These are phyloP conservation scores for Aureobasidium melanogenum DNA, from an alignment of 2,329 filamentous ascomycete species.

Conservation along the genomic window DNA sequence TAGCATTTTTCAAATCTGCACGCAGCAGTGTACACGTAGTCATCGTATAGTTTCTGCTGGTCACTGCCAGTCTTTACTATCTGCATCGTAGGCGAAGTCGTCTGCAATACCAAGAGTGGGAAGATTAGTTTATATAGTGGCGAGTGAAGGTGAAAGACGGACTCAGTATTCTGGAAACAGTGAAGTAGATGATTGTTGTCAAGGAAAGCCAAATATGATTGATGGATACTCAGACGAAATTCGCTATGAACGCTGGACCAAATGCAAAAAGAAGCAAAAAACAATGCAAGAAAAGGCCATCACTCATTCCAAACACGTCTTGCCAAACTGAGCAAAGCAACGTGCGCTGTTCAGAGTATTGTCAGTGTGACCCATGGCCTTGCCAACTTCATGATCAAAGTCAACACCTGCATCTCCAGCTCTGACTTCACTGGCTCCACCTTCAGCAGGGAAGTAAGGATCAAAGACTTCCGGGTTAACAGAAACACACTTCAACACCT, in stretches of 20 bases:
- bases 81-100: too few species aligned
- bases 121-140: too few species aligned
- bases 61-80: too few species aligned
- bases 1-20: too few species aligned
- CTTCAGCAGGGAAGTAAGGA: conserved; percentile 26
- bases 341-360: conserved; percentile 29
- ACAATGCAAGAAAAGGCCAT: background rate
- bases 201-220: background rate
- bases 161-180: too few species aligned
- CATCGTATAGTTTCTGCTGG: too few species aligned
- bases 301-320: conserved; percentile 17
- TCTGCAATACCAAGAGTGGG: too few species aligned
- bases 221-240: background rate
- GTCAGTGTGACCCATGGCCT: conserved; percentile 25
- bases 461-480: conserved; percentile 31
- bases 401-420: conserved; percentile 16
- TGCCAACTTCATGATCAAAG: conserved; percentile 20
- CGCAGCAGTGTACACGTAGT: too few species aligned
- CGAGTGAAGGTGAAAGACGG: too few species aligned
- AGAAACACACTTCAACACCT: conserved; percentile 27
- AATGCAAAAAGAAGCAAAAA: background rate
- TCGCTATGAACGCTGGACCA: background rate
- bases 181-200: too few species aligned
- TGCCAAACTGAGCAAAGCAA: conserved; percentile 26
- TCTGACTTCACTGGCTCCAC: conserved; percentile 20